Conservation (phyloP, 768 basidiomycete species). For the Tricholoma sp. region DNA sequence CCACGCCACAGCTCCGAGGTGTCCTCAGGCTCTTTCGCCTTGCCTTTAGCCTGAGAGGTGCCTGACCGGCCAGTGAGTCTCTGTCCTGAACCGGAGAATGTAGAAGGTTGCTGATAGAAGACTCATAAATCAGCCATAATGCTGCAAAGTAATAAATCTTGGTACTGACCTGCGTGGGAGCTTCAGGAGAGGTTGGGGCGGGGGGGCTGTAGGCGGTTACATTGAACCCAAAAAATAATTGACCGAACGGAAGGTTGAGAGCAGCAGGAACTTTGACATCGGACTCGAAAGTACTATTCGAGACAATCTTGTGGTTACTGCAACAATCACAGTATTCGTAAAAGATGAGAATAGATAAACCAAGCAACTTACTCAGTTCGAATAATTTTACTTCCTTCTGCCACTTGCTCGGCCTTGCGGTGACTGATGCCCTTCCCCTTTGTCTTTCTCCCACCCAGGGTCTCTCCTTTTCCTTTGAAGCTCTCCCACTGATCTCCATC, state of each 20-base stretch:
- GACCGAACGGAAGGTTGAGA: slow-evolving; percentile 85
- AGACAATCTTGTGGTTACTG: slow-evolving; percentile 82
- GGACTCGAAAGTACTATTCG: slow-evolving; percentile 70
- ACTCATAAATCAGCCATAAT: slow-evolving; percentile 4
- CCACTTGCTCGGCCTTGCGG: slow-evolving; percentile 74
- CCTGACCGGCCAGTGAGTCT: slow-evolving; percentile 54
- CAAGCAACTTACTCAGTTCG: slow-evolving; percentile 73
- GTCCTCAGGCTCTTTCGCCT: slow-evolving; percentile 44
- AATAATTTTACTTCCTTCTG: slow-evolving; percentile 81
- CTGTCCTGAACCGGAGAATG: slow-evolving; percentile 67
- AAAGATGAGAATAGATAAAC: background rate
- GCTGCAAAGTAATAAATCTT: slow-evolving; percentile 10
- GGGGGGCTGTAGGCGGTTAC: slow-evolving; percentile 64
- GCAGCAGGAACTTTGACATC: slow-evolving; percentile 83
- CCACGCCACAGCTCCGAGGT: slow-evolving; percentile 39
- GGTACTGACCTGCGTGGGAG: slow-evolving; percentile 18
- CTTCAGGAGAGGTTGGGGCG: slow-evolving; percentile 22
- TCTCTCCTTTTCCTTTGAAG: slow-evolving; percentile 95
- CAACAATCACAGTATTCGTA: slow-evolving; percentile 10
- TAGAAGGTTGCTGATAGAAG: slow-evolving; percentile 25
- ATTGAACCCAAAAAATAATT: slow-evolving; percentile 96
- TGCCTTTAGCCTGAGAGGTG: slow-evolving; percentile 38
- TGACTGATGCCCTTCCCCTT: slow-evolving; percentile 92
- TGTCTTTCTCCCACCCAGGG: slow-evolving; percentile 83
- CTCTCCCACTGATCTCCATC: slow-evolving; percentile 87